These are phyloP conservation scores for Cokeromyces recurvatus DNA, from an alignment of 371 early-diverging fungal species.

Conservation along the genomic window DNA sequence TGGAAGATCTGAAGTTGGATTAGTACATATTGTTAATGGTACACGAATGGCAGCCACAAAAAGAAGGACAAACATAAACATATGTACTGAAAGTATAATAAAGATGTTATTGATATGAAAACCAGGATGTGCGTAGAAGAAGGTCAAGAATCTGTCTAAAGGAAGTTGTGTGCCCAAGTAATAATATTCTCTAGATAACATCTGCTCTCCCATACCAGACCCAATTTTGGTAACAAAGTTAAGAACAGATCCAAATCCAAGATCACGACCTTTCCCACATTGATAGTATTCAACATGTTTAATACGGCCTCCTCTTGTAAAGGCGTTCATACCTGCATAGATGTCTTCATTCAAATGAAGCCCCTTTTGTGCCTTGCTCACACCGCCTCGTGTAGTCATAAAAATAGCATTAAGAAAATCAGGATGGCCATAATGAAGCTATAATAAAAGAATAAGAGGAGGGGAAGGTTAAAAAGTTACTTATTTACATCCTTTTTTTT, in stretches of 20 bases:
- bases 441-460: neutral
- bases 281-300: constrained; percentile 91
- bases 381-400: constrained; percentile 86
- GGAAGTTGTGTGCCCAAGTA: constrained; percentile 82
- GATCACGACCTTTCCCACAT: constrained; percentile 90
- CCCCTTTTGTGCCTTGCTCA: constrained; percentile 88
- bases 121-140: constrained; percentile 87
- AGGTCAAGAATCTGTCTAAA: constrained; percentile 81
- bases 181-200: constrained; percentile 88
- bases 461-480: neutral
- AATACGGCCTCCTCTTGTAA: constrained; percentile 81
- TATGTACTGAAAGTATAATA: constrained; percentile 82
- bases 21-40: constrained; percentile 49
- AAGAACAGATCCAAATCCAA: constrained; percentile 86
- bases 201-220: constrained; percentile 91
- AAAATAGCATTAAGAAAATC: constrained; percentile 88
- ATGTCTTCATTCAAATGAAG: constrained; percentile 93
- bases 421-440: constrained; percentile 88
- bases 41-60: constrained; percentile 64
- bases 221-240: constrained; percentile 90
- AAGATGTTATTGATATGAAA: constrained; percentile 91
- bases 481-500: too few species aligned
- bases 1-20: constrained; percentile 38
- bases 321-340: constrained; percentile 90
- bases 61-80: constrained; percentile 80